Evolutionary conservation across 768 basidiomycete species (phyloP), one percentile per base, ranked within the genome.

Genomic region (Collybia sp.): DNA sequence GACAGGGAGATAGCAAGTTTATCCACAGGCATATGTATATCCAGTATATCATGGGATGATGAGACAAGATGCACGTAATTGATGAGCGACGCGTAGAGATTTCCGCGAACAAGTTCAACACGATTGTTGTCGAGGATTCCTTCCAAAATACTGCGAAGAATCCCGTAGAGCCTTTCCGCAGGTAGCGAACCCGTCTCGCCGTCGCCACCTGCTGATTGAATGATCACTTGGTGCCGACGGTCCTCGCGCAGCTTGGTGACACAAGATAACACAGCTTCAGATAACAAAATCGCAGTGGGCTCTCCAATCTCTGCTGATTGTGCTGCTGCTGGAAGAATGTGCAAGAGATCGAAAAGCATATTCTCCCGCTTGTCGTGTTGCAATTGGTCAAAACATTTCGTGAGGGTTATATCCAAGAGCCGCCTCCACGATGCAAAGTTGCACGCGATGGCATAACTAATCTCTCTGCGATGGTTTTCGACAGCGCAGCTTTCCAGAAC

Each of bases 161-260:
- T 79, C 2, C 78, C 67, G 50, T 80, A 81, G 11, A 97, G 67
- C 31, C 91, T 75, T 55, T 96, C 93, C 0, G 83, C 79, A 2
- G 93, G 93, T 13, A 93, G 65, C 9, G 82, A 76, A 18, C 85
- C 80, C 1, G 80, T 77, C 30, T 79, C 80, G 4, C 75, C 67
- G 51, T 83, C 80, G 2, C 80, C 79, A 11, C 76, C 77, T 3
- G 80, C 73, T 0, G 85, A 80, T 49, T 85, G 84, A 1, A 88
- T 61, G 42, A 84, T 69, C 20, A 82, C 56, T 51, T 91, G 85
- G 46, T 85, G 77, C 18, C 79, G 81, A 43, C 87, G 67, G 51
- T 90, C 88, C 62, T 92, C 88, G 6, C 93, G 79, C n/a, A 97
- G 65, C 56, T 91, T 93, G 12, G 93, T 93, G 50, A 93, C 85